A percentile compares a stretch with the other conserved stretches of the same genome.
These are phyloP conservation scores for Ceriops tagal DNA, from an alignment of 345 rosid species.

Conservation along the genomic window DNA sequence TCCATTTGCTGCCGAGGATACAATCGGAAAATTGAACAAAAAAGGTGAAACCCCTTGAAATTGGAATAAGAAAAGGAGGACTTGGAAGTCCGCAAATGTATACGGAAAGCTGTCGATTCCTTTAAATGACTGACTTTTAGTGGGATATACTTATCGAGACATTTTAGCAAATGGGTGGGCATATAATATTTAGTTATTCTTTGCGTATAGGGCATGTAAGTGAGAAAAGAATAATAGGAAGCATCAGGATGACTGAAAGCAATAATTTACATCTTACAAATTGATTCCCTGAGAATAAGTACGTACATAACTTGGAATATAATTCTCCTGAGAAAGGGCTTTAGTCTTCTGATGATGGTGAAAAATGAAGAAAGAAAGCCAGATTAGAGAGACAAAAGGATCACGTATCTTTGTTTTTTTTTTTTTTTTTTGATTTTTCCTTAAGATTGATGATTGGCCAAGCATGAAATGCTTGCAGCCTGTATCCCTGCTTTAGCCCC, in stretches of 20 bases:
- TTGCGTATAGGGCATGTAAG: not conserved
- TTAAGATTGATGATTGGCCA: too few relatives aligned
- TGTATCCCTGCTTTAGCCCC: too few relatives aligned
- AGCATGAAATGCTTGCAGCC: too few relatives aligned
- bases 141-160: not conserved
- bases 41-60: not conserved
- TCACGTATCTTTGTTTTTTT: too few relatives aligned
- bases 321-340: too few relatives aligned
- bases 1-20: not conserved
- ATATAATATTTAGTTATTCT: not conserved
- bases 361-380: too few relatives aligned
- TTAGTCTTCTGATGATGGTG: too few relatives aligned
- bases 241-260: constrained; percentile 5
- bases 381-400: too few relatives aligned
- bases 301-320: not conserved
- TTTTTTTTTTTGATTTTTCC: too few relatives aligned
- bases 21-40: not conserved
- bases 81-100: not conserved
- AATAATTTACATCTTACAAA: constrained; percentile 19
- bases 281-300: constrained; percentile 16
- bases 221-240: constrained; percentile 16
- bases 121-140: not conserved
- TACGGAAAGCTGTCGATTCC: not conserved
- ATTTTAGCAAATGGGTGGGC: not conserved
- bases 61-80: not conserved